Evolutionary conservation across 257 asterid species (phyloP), one percentile per base, ranked within the genome.

Genomic region (Osmanthus fragrans): DNA sequence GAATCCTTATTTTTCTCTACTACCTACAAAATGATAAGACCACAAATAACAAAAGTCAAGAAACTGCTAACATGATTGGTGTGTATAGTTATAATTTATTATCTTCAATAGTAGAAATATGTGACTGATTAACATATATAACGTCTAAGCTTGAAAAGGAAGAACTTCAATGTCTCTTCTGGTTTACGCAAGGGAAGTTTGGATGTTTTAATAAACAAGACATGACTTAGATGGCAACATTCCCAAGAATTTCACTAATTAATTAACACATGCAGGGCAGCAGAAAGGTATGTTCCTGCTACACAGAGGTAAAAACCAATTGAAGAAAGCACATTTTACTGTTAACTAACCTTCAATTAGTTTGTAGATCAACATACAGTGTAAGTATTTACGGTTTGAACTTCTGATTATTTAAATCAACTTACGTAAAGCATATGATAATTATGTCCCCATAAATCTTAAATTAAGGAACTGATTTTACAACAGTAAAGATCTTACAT

Each of bases 1-100:
- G 92, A 86, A 23, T 86, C 96, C 81, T 77, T 86, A 81, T 79
- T 84, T 82, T 96, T 92, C 80, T 92, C 96, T 72, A 92, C 91
- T 25, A 96, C 92, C 99, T 95, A 84, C 83, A 70, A 80, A 72
- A 83, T 64, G 74, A 79, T 29, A 72, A 82, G 79, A 74, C 58
- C 70, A 74, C 47, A 63, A 65, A 73, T 10, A 70, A 73, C 25
- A 71, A 54, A 54, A 79, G 63, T 64, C 80, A 49, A 82, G 73
- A 37, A 76, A 75, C 70, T 6, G 19, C 30, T 36, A 58, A 39
- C 56, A 71, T 40, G 21, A 18, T 76, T 39, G 66, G 65, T 47
- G 70, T 56, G 67, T 49, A 36, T 72, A 58, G 39, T 68, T 32
- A 51, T 33, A 30, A 73, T 47, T 40, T 27, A 70, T 36, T 58